phyloP scores from a whole-genome alignment of 371 early-diverging fungal species.

The Apophysomyces sp. region DNA sequence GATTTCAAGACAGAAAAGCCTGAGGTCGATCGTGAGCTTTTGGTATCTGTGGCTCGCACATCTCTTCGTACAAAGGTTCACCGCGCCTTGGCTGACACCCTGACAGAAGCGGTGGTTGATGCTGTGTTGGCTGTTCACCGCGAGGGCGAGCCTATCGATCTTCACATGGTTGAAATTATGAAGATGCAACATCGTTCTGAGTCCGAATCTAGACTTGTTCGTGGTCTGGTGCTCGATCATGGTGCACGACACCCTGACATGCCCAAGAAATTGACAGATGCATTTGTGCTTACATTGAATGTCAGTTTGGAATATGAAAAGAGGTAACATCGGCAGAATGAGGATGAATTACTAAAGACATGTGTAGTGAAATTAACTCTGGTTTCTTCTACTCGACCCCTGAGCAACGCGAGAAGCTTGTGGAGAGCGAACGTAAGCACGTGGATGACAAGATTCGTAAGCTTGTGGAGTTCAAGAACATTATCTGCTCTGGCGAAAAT shows the following conservation, averaged over 20 bases:
- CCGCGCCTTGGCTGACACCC: constrained; percentile 82
- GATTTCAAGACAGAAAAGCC: constrained; percentile 67
- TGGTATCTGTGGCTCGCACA: constrained; percentile 92
- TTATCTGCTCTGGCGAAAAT: constrained; percentile 77
- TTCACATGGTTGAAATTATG: constrained; percentile 99
- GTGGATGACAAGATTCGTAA: constrained; percentile 94
- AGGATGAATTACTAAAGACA: neutral
- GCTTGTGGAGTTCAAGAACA: constrained; percentile 96
- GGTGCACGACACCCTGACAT: constrained; percentile 99
- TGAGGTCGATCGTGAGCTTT: constrained; percentile 86
- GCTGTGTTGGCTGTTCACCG: constrained; percentile 89
- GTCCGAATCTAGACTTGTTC: constrained; percentile 91
- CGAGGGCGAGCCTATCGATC: constrained; percentile 87
- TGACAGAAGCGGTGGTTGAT: constrained; percentile 97
- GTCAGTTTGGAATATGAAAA: constrained; percentile 99
- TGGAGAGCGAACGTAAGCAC: constrained; percentile 97
- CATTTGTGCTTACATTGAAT: constrained; percentile 95
- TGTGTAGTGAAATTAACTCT: constrained; percentile 96
- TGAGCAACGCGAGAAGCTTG: constrained; percentile 98
- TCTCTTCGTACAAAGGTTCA: constrained; percentile 97
- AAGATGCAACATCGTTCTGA: constrained; percentile 99
- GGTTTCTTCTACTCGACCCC: constrained; percentile 99
- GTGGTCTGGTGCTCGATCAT: constrained; percentile 99
- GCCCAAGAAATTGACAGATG: constrained; percentile 96
- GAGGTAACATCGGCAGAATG: constrained; percentile 41